These are phyloP conservation scores for Calonectria pseudoturangicola DNA, from an alignment of 2,329 filamentous ascomycete species.

Conservation along the genomic window DNA sequence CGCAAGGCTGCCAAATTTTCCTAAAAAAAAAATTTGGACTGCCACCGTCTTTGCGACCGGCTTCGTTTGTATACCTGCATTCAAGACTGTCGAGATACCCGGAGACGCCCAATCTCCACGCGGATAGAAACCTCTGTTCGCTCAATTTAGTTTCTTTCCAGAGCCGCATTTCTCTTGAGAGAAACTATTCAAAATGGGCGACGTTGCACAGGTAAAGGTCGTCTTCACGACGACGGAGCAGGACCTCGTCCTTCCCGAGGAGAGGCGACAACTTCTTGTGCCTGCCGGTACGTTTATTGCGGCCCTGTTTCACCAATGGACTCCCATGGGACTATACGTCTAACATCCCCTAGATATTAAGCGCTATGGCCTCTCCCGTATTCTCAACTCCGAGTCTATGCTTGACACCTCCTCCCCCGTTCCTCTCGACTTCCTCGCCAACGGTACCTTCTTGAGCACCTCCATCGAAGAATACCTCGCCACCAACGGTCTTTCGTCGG, in stretches of 20 bases:
- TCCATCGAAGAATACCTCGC: constrained; percentile 94
- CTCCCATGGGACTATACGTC: background rate
- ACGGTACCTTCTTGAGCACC: constrained; percentile 92
- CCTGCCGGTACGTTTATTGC: constrained; percentile 69
- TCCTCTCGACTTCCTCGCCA: constrained; percentile 95
- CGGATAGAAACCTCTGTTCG: constrained; percentile 22
- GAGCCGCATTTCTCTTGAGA: background rate
- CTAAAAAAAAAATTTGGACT: constrained; percentile 53
- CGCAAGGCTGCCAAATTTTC: constrained; percentile 55
- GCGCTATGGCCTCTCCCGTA: constrained; percentile 81
- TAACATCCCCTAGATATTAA: constrained; percentile 71
- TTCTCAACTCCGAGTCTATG: constrained; percentile 83
- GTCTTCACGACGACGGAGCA: constrained; percentile 79
- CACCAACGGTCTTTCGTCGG: constrained; percentile 89
- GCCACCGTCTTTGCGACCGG: constrained; percentile 43
- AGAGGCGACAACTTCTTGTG: constrained; percentile 77
- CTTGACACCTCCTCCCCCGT: constrained; percentile 79
- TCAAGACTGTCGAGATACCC: constrained; percentile 44
- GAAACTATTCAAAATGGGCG: constrained; percentile 58
- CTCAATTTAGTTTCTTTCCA: background rate
- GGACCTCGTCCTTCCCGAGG: constrained; percentile 78
- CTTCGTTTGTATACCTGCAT: constrained; percentile 27
- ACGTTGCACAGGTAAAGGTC: constrained; percentile 77
- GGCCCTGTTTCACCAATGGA: background rate
- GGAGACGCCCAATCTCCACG: constrained; percentile 39